Conservation (phyloP, 805 yeast genomes). For the Metschnikowia similis region DNA sequence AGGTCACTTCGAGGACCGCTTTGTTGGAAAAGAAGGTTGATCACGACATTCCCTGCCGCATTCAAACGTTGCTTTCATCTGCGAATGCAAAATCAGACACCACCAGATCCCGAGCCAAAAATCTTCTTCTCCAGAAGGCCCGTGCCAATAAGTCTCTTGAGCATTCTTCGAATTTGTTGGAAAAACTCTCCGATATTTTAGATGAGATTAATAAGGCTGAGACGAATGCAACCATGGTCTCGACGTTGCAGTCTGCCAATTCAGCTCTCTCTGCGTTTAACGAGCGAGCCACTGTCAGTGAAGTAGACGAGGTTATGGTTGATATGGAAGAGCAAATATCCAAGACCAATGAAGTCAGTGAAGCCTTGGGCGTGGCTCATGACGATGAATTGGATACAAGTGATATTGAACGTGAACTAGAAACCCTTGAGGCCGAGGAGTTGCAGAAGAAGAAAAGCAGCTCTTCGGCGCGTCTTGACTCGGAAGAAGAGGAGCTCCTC, state of each 20-base stretch:
- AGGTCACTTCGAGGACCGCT: slow-evolving; percentile 16
- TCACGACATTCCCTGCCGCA: slow-evolving; percentile 14
- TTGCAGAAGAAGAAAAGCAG: not conserved
- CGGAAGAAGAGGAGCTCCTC: not conserved
- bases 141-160: slow-evolving; percentile 17
- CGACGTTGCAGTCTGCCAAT: slow-evolving; percentile 25
- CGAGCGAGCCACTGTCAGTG: slow-evolving; percentile 21
- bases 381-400: slow-evolving; percentile 17
- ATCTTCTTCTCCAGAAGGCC: slow-evolving; percentile 16
- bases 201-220: slow-evolving; percentile 35
- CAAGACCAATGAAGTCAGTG: slow-evolving; percentile 23
- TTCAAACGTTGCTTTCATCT: slow-evolving; percentile 14
- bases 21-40: slow-evolving; percentile 20
- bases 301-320: slow-evolving; percentile 23
- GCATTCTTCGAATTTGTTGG: slow-evolving; percentile 14
- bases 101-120: slow-evolving; percentile 17
- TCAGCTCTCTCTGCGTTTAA: slow-evolving; percentile 27
- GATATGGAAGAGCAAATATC: slow-evolving; percentile 31
- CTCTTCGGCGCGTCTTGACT: not conserved
- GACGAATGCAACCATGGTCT: slow-evolving; percentile 22
- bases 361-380: not conserved
- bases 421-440: slow-evolving; percentile 3
- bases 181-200: slow-evolving; percentile 23
- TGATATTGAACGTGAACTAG: slow-evolving; percentile 30
- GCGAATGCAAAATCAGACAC: slow-evolving; percentile 10